Percentiles rank a stretch among this genome's conserved stretches.
Conservation (phyloP, 495 filamentous ascomycete species). For the Aspergillus asperescens region DNA sequence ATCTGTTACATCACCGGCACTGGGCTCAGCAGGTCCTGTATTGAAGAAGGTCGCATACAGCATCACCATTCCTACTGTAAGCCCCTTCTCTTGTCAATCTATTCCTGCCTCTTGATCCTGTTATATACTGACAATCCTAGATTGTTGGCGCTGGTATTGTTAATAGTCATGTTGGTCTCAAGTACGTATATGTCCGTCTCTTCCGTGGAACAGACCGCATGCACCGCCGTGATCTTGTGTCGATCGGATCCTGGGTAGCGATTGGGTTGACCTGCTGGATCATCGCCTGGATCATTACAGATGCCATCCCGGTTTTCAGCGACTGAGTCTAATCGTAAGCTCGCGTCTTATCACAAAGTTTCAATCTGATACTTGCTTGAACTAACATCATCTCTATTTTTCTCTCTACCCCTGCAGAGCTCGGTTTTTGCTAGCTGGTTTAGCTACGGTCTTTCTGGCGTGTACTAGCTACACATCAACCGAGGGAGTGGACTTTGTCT, state of each 20-base stretch:
- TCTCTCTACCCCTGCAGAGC: background rate
- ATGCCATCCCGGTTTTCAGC: conserved; percentile 61
- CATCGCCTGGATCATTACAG: conserved; percentile 61
- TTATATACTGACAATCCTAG: background rate
- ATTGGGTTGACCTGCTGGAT: conserved; percentile 50
- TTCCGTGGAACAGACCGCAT: conserved; percentile 39
- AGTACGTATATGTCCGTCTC: conserved; percentile 63
- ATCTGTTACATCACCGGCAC: conserved; percentile 62
- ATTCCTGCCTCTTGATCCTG: background rate
- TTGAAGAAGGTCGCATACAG: conserved; percentile 74
- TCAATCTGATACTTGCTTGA: background rate
- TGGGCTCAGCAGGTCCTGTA: conserved; percentile 57
- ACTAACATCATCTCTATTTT: background rate
- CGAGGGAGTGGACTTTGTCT: conserved; percentile 18
- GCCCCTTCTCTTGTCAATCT: background rate
- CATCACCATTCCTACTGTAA: conserved; percentile 64
- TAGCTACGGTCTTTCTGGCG: conserved; percentile 27
- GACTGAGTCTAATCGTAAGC: conserved; percentile 42
- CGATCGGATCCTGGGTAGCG: conserved; percentile 44
- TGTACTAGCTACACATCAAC: conserved; percentile 39
- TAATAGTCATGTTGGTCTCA: conserved; percentile 56
- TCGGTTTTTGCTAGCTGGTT: conserved; percentile 34
- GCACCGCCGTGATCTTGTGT: conserved; percentile 44
- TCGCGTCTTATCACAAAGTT: background rate
- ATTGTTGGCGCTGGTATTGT: conserved; percentile 66